A percentile compares a stretch with the other conserved stretches of the same genome.
Evolutionary conservation across 1,139 yeast genomes (phyloP).

Genomic region (Scheffersomyces segobiensis): DNA sequence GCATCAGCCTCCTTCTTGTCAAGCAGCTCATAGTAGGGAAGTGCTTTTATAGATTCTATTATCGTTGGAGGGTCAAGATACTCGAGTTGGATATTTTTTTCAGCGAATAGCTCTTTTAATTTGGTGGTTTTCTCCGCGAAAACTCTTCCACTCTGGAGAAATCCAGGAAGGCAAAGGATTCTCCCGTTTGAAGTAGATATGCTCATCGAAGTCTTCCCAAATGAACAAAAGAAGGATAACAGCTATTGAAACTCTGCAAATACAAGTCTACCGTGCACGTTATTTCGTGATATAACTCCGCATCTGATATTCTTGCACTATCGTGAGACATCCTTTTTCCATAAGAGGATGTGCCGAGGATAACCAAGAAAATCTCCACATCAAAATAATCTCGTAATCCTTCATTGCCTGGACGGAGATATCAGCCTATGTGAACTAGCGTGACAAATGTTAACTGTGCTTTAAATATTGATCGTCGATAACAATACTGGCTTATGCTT

Average conservation of each 20-base stretch:
- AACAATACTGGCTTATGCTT: background rate
- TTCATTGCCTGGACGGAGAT: background rate
- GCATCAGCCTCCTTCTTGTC: conserved; percentile 25
- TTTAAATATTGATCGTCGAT: background rate
- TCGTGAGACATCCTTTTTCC: background rate
- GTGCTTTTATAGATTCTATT: conserved; percentile 24
- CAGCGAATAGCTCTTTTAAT: conserved; percentile 63
- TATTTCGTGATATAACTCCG: background rate
- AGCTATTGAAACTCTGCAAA: background rate
- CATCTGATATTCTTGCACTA: background rate
- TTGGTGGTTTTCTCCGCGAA: conserved; percentile 83
- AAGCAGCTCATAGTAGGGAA: conserved; percentile 29
- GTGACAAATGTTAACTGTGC: background rate
- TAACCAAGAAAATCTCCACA: background rate
- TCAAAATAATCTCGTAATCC: background rate
- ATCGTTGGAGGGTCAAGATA: conserved; percentile 38
- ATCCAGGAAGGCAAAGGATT: conserved; percentile 44
- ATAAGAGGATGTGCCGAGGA: background rate
- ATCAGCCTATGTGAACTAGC: background rate
- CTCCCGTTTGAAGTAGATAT: conserved; percentile 8
- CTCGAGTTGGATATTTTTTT: conserved; percentile 52
- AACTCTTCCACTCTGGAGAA: conserved; percentile 65
- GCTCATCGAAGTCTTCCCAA: background rate
- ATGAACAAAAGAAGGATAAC: background rate
- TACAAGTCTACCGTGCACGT: background rate